phyloP scores from a whole-genome alignment of 2,329 filamentous ascomycete genomes.

The Sporothrix schenckii region DNA sequence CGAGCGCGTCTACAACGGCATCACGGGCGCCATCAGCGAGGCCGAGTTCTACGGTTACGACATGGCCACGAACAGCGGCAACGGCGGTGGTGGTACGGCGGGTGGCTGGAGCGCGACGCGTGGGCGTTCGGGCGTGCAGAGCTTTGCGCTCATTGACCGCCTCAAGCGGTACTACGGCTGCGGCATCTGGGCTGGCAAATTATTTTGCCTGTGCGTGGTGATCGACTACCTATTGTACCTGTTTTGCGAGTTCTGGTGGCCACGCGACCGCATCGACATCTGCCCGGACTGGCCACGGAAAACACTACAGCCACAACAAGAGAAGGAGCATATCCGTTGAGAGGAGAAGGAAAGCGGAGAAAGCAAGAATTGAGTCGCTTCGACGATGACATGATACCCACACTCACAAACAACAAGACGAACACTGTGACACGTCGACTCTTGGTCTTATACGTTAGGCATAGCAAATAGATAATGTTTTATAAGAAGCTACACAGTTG shows the following conservation, averaged over 20 bases:
- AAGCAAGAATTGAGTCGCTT: background rate
- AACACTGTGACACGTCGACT: background rate
- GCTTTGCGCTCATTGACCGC: slow-evolving; percentile 90
- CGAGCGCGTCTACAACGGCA: slow-evolving; percentile 92
- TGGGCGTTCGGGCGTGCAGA: slow-evolving; percentile 70
- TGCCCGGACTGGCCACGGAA: slow-evolving; percentile 93
- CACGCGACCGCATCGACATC: slow-evolving; percentile 82
- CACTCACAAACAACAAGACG: background rate
- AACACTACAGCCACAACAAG: slow-evolving; percentile 37
- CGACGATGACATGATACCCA: slow-evolving; percentile 30
- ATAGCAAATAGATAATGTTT: background rate
- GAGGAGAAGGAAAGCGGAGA: background rate
- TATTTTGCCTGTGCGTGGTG: slow-evolving; percentile 92
- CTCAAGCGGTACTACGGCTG: slow-evolving; percentile 97
- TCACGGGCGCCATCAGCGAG: slow-evolving; percentile 81
- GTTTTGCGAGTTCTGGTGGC: slow-evolving; percentile 83
- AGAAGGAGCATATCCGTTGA: slow-evolving; percentile 23
- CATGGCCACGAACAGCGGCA: slow-evolving; percentile 44
- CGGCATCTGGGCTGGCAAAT: slow-evolving; percentile 96
- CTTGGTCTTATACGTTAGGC: background rate
- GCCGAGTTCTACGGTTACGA: slow-evolving; percentile 87
- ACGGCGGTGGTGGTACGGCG: background rate
- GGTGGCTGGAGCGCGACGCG: slow-evolving; percentile 69
- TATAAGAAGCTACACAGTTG: background rate
- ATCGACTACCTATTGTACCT: slow-evolving; percentile 92